A percentile compares a stretch with the other conserved stretches of the same genome.
These are phyloP conservation scores for Penicillium sp. DNA, from an alignment of 2,329 filamentous ascomycete species.

Conservation along the genomic window DNA sequence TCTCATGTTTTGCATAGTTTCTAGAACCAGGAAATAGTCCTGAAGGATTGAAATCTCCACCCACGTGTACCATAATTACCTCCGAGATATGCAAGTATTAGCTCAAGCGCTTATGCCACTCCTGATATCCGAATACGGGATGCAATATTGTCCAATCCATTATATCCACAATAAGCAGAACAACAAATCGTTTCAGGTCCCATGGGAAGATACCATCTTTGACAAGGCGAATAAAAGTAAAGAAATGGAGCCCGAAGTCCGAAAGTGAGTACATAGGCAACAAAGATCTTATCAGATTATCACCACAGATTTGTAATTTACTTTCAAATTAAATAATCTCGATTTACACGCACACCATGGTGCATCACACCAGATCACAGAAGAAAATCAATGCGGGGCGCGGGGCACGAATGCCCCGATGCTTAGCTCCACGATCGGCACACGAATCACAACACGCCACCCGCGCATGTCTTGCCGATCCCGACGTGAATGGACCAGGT, in stretches of 20 bases:
- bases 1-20: background rate
- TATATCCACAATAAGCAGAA: background rate
- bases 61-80: background rate
- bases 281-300: too few relatives aligned
- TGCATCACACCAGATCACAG: background rate
- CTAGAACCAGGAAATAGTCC: background rate
- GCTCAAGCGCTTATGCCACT: background rate
- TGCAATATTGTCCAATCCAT: background rate
- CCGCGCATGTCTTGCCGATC: constrained; percentile 9
- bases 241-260: too few relatives aligned
- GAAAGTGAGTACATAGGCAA: too few relatives aligned
- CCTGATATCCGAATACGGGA: background rate
- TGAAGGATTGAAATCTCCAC: background rate
- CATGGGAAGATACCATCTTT: background rate
- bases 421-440: constrained; percentile 10
- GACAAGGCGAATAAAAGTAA: background rate
- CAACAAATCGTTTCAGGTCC: background rate
- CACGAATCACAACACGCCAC: constrained; percentile 8
- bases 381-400: constrained; percentile 3
- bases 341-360: background rate
- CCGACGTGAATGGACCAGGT: background rate
- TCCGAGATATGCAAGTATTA: background rate
- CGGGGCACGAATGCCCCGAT: constrained; percentile 1
- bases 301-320: too few relatives aligned
- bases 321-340: background rate